A percentile compares a stretch with the other conserved stretches of the same genome.
Conservation (phyloP, 345 rosid genomes). For the Cochlearia excelsa region DNA sequence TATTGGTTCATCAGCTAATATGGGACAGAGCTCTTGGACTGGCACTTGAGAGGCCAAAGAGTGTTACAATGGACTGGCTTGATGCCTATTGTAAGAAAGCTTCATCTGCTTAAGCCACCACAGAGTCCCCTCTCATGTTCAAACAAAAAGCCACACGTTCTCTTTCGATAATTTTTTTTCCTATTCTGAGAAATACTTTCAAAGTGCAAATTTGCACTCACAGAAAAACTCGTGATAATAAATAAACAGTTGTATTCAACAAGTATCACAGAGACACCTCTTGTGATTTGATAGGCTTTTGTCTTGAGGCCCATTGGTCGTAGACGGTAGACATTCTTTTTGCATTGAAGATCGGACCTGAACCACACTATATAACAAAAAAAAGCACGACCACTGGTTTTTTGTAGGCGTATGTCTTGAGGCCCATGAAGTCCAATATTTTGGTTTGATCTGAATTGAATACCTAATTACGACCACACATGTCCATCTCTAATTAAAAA, state of each 20-base stretch:
- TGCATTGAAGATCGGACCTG: no score
- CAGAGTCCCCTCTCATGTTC: constrained; percentile 2
- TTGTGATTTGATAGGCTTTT: no score
- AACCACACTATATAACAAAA: no score
- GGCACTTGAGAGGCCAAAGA: constrained; percentile 95
- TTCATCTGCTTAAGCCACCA: constrained; percentile 26
- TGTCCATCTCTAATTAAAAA: not conserved
- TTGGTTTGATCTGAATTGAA: not conserved
- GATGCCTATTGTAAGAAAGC: constrained; percentile 74
- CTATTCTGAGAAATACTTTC: not conserved
- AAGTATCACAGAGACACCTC: no score
- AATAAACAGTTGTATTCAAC: not conserved
- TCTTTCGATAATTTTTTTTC: constrained; percentile 2
- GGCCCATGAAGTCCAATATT: not conserved
- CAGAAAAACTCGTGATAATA: constrained; percentile 20
- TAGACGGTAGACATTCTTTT: no score
- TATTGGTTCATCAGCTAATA: constrained; percentile 56
- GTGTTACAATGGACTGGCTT: constrained; percentile 96
- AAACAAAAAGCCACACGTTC: no score
- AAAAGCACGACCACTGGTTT: no score
- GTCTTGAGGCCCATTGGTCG: no score
- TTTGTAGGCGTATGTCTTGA: no score
- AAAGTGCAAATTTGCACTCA: constrained; percentile 21
- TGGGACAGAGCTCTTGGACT: constrained; percentile 98
- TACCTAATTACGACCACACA: no score